Evolutionary conservation across 257 asterid genomes (phyloP).

Genomic region (Lycium barbarum): DNA sequence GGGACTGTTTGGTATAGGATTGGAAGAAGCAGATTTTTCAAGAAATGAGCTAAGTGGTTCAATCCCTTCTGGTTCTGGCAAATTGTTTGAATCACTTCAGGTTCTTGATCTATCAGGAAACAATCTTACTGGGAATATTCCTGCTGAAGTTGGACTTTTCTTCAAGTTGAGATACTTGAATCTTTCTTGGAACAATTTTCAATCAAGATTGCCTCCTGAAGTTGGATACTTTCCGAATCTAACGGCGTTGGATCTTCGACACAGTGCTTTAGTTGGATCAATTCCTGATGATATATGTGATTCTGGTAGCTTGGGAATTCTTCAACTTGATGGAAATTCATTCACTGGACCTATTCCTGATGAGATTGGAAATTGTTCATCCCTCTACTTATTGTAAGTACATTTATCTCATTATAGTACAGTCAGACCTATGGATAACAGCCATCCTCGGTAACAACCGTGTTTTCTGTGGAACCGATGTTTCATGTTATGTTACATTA

Average conservation of each 20-base stretch:
- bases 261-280: conserved; percentile 59
- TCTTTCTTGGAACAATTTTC: conserved; percentile 78
- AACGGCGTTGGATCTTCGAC: conserved; percentile 73
- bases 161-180: conserved; percentile 75
- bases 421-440: not conserved
- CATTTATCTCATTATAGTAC: not conserved
- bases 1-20: conserved; percentile 60
- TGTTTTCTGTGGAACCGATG: not conserved
- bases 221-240: conserved; percentile 77
- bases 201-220: conserved; percentile 77
- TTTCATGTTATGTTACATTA: not conserved
- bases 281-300: conserved; percentile 85
- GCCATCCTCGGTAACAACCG: not conserved
- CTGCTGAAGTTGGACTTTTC: conserved; percentile 78
- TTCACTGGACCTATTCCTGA: conserved; percentile 75
- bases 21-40: conserved; percentile 78
- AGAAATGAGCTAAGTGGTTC: conserved; percentile 67
- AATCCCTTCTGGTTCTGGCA: conserved; percentile 65
- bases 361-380: conserved; percentile 85
- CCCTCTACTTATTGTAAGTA: conserved; percentile 85
- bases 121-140: conserved; percentile 66
- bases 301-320: conserved; percentile 80
- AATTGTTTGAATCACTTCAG: conserved; percentile 61
- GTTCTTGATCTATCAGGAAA: conserved; percentile 77
- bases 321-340: conserved; percentile 90